phyloP scores from a whole-genome alignment of 1,284 basidiomycete genomes.

The Clitocybe nebularis region DNA sequence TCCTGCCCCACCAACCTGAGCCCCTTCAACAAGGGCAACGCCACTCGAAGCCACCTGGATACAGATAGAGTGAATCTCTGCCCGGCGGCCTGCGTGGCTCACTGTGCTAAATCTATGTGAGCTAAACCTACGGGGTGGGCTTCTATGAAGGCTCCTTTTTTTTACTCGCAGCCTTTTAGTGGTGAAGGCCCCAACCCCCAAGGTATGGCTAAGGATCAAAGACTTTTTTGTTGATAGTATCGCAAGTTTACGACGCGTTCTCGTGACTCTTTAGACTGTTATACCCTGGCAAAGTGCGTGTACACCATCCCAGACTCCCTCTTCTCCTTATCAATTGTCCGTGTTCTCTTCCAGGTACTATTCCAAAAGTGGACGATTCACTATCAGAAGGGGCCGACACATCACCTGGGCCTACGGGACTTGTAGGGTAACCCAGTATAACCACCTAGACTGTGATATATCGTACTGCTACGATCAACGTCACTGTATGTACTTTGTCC shows the following conservation, averaged over 20 bases:
- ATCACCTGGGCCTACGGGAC: conserved; percentile 4
- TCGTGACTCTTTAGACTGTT: conserved; percentile 1
- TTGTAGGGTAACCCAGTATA: conserved; percentile 1
- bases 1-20: background rate
- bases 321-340: background rate
- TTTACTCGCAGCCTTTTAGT: background rate
- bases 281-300: conserved; percentile 1
- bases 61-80: background rate
- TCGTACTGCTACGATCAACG: conserved; percentile 3
- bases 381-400: conserved; percentile 1
- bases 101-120: background rate
- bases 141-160: background rate
- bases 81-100: background rate
- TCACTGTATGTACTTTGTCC: background rate
- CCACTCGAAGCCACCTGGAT: background rate
- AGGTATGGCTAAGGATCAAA: background rate
- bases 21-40: background rate
- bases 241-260: background rate
- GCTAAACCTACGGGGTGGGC: background rate
- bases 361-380: conserved; percentile 1
- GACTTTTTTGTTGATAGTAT: background rate
- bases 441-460: conserved; percentile 1
- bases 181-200: background rate
- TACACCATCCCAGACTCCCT: background rate
- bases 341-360: background rate